Conservation (phyloP, 139 green algal species). For the Pedinophyceae sp. region DNA sequence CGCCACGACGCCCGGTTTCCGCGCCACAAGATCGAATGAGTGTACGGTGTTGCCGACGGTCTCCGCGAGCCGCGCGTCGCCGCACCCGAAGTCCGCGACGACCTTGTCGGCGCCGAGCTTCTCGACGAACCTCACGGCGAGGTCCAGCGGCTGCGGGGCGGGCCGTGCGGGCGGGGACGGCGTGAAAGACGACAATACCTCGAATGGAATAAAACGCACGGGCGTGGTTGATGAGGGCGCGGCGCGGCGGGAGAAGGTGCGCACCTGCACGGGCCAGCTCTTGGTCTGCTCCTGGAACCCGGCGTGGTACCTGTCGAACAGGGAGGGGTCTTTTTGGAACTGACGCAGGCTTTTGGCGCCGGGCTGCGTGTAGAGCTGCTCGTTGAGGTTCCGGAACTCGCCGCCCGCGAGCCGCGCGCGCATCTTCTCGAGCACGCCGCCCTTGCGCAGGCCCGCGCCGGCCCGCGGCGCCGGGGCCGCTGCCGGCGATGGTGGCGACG, state of each 20-base stretch:
- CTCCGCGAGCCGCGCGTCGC: slow-evolving; percentile 61
- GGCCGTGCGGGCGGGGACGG: no score
- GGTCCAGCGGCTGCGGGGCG: no score
- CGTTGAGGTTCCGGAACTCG: slow-evolving; percentile 86
- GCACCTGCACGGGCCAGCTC: neutral
- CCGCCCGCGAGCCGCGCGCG: slow-evolving; percentile 27
- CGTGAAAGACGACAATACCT: neutral
- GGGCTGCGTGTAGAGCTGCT: slow-evolving; percentile 78
- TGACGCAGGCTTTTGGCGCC: slow-evolving; percentile 36
- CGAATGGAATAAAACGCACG: neutral
- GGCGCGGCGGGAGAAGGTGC: no score
- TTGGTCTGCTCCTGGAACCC: slow-evolving; percentile 75
- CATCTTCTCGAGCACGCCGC: slow-evolving; percentile 4
- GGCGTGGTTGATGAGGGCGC: no score
- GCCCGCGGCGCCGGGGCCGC: no score
- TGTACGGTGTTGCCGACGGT: slow-evolving; percentile 39
- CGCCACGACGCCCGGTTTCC: slow-evolving; percentile 57
- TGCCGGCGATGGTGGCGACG: neutral
- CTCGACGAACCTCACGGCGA: no score
- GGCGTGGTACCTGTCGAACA: slow-evolving; percentile 32
- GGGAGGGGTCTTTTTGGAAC: slow-evolving; percentile 27
- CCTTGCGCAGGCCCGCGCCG: neutral
- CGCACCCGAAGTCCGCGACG: slow-evolving; percentile 91
- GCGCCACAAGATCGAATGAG: slow-evolving; percentile 74
- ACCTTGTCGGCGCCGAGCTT: no score